A percentile compares a stretch with the other conserved stretches of the same genome.
phyloP scores from a whole-genome alignment of 441 rosid genomes.

The Jatropha podagrica region DNA sequence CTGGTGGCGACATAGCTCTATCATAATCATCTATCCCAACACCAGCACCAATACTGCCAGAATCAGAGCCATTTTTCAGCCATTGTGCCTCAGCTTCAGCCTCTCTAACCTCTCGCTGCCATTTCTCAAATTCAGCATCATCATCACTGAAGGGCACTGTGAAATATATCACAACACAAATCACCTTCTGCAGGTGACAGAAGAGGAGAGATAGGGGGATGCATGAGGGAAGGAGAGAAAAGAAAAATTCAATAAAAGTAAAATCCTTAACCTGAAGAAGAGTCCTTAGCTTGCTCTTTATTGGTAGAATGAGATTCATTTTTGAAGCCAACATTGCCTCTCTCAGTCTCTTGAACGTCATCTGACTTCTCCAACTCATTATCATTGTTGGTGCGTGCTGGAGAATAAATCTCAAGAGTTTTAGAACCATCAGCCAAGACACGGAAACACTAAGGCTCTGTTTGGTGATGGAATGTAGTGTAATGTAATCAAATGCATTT shows the following conservation, averaged over 20 bases:
- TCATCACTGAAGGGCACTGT: slow-evolving; percentile 49
- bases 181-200: background rate
- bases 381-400: slow-evolving; percentile 31
- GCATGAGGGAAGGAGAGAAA: background rate
- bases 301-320: slow-evolving; percentile 30
- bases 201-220: background rate
- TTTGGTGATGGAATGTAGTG: too few species aligned
- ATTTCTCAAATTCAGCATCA: slow-evolving; percentile 79
- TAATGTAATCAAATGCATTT: too few species aligned
- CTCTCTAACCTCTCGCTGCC: slow-evolving; percentile 79
- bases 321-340: slow-evolving; percentile 24
- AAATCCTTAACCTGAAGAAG: slow-evolving; percentile 27
- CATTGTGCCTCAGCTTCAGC: slow-evolving; percentile 60
- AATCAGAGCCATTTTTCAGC: slow-evolving; percentile 47
- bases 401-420: slow-evolving; percentile 12
- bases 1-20: slow-evolving; percentile 62
- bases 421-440: slow-evolving; percentile 11
- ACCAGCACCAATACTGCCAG: slow-evolving; percentile 28
- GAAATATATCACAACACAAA: slow-evolving; percentile 31
- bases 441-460: background rate
- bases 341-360: slow-evolving; percentile 21
- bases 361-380: slow-evolving; percentile 20
- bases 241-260: background rate
- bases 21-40: slow-evolving; percentile 37
- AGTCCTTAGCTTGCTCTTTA: slow-evolving; percentile 24